Conservation (phyloP, 306 rosid species). For the Gastrolobium bilobum region DNA sequence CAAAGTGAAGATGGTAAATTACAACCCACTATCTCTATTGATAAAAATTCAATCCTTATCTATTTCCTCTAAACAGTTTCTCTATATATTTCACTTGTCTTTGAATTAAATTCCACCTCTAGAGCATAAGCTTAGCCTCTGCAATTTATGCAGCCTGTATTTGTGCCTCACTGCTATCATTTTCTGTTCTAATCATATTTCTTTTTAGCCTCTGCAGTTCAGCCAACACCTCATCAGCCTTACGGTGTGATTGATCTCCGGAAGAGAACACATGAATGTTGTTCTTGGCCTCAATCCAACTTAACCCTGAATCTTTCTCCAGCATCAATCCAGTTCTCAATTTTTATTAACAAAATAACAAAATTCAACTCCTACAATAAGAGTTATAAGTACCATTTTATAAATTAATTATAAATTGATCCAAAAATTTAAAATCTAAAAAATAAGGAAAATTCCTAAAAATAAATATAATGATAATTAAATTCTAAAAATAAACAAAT, state of each 20-base stretch:
- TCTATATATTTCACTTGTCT: neutral
- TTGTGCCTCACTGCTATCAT: conserved; percentile 50
- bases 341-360: no score
- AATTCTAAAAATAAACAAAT: no score
- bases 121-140: conserved; percentile 25
- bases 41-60: conserved; percentile 1
- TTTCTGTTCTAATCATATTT: conserved; percentile 63
- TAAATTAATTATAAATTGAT: no score
- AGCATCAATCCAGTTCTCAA: conserved; percentile 24
- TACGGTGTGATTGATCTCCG: conserved; percentile 67
- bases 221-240: conserved; percentile 62
- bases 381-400: no score
- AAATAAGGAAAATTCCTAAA: no score
- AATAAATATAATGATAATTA: no score
- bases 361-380: no score
- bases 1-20: conserved; percentile 1
- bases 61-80: conserved; percentile 25
- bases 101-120: conserved; percentile 4
- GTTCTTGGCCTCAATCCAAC: conserved; percentile 82
- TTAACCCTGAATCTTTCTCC: conserved; percentile 76
- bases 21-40: neutral
- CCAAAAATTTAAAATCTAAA: no score
- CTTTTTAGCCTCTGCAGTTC: conserved; percentile 64
- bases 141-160: conserved; percentile 27
- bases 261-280: conserved; percentile 71